Evolutionary conservation across 2,329 filamentous ascomycete genomes (phyloP).

Genomic region (Stemphylium beticola): DNA sequence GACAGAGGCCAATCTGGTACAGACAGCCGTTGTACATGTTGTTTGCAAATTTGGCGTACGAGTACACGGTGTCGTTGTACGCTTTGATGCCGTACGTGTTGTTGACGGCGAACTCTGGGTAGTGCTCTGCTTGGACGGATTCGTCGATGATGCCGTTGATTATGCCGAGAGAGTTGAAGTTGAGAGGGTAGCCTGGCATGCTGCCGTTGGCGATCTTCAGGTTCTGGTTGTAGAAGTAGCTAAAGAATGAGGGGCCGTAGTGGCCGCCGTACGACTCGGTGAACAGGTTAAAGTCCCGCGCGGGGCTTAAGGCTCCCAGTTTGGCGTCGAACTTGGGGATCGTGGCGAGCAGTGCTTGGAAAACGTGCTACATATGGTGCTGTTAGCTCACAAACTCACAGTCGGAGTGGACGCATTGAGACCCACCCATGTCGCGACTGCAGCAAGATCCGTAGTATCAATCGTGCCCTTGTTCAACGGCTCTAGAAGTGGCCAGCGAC

Average conservation of each 20-base stretch:
- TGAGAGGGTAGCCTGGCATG: conserved; percentile 56
- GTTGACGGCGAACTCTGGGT: conserved; percentile 61
- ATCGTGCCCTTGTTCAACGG: conserved; percentile 56
- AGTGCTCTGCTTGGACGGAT: conserved; percentile 56
- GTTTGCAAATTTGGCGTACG: conserved; percentile 64
- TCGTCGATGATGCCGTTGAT: conserved; percentile 58
- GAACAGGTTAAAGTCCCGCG: conserved; percentile 59
- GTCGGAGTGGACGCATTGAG: conserved; percentile 28
- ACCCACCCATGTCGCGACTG: conserved; percentile 49
- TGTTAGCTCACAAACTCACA: not conserved
- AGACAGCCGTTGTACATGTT: conserved; percentile 57
- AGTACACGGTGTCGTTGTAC: conserved; percentile 65
- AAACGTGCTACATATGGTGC: conserved; percentile 20
- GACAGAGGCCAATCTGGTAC: conserved; percentile 59
- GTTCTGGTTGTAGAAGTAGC: conserved; percentile 65
- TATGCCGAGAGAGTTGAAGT: conserved; percentile 60
- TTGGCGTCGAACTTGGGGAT: conserved; percentile 32
- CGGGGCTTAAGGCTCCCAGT: conserved; percentile 46
- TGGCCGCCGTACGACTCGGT: conserved; percentile 61
- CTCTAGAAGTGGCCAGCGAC: conserved; percentile 53
- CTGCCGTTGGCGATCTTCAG: conserved; percentile 59
- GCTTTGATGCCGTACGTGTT: conserved; percentile 63
- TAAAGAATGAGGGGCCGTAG: conserved; percentile 62
- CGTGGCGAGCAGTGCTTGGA: conserved; percentile 32
- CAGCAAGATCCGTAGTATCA: conserved; percentile 64